Evolutionary conservation across 164 flowering plant genomes (phyloP), one percentile per base, ranked within the genome.

Genomic region (Vitis labrusca): DNA sequence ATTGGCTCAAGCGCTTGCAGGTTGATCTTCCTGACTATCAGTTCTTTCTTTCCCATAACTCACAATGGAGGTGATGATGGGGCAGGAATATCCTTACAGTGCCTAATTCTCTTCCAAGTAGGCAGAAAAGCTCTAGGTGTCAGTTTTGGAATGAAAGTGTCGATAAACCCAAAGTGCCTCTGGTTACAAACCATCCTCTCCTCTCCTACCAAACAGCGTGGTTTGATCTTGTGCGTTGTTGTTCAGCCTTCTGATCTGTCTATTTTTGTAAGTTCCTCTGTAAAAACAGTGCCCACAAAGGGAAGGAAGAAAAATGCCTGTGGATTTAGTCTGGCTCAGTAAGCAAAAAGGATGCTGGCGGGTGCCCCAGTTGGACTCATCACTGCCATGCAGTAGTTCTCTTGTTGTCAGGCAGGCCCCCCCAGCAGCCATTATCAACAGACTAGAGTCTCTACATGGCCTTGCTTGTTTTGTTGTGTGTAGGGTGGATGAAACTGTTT

Each of bases 21-120:
- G 96, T 86, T 61, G 61, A 66, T 69, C 93, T 82, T 67, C 88
- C 89, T 8, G 96, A 91, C 74, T 89, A 68, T 79, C 73, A 71
- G 55, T 89, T 87, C 78, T 89, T 90, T 76, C 78, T 70, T 59
- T 67, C 83, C 2, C 92, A 81, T 54, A 79, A 58, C 71, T 74
- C 84, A 44, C 73, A 51, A 5, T 59, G 78, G 79, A 79, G 85
- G 74, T 85, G 73, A 78, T 59, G 66, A 37, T 9, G 66, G 10
- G 37, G 14, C 5, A 9, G 47, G 60, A 1, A 15, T 47, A 64
- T 74, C 61, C 32, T 27, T 17, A 12, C 27, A 56, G 6, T 37
- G 60, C 75, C 48, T 29, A 15, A 8, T 61, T 56, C 15, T 48
- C 13, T 48, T 30, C 30, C 37, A 15, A 3, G 3, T 8, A 37